phyloP scores from a whole-genome alignment of 2,329 filamentous ascomycete genomes.

The Scedosporium aurantiacum region DNA sequence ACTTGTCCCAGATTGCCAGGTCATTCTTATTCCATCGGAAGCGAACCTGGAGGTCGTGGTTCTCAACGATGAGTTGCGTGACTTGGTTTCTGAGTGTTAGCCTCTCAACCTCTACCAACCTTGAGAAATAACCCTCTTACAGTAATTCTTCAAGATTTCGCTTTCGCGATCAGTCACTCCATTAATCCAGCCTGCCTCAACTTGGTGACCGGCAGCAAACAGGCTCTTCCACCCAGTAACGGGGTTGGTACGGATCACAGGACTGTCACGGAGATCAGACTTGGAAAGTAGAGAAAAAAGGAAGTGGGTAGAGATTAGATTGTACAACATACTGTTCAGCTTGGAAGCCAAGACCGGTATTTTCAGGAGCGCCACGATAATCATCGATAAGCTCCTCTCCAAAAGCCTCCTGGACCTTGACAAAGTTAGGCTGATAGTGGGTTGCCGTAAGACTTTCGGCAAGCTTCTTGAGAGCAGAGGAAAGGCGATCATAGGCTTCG shows the following conservation, averaged over 20 bases:
- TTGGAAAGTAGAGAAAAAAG: slow-evolving; percentile 15
- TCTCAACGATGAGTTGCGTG: slow-evolving; percentile 34
- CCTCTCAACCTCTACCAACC: not conserved
- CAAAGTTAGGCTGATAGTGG: slow-evolving; percentile 40
- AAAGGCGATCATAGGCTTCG: slow-evolving; percentile 55
- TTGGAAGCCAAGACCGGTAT: slow-evolving; percentile 34
- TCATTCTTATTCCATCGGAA: slow-evolving; percentile 29
- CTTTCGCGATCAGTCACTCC: slow-evolving; percentile 37
- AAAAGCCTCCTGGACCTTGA: slow-evolving; percentile 34
- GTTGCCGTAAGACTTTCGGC: slow-evolving; percentile 48
- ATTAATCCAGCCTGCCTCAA: slow-evolving; percentile 37
- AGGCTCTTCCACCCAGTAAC: slow-evolving; percentile 47
- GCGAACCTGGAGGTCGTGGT: slow-evolving; percentile 45
- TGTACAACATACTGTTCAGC: slow-evolving; percentile 33
- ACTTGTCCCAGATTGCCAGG: slow-evolving; percentile 46
- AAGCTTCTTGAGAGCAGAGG: slow-evolving; percentile 42
- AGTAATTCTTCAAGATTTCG: slow-evolving; percentile 25
- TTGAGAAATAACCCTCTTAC: slow-evolving; percentile 4
- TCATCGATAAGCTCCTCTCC: slow-evolving; percentile 32
- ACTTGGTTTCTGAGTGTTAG: not conserved
- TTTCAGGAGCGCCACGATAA: slow-evolving; percentile 37
- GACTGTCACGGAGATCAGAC: slow-evolving; percentile 23
- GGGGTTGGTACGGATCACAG: slow-evolving; percentile 45
- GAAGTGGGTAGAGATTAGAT: not conserved
- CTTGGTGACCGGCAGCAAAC: slow-evolving; percentile 41